phyloP scores from a whole-genome alignment of 345 rosid genomes.

The Citrus reticulata region DNA sequence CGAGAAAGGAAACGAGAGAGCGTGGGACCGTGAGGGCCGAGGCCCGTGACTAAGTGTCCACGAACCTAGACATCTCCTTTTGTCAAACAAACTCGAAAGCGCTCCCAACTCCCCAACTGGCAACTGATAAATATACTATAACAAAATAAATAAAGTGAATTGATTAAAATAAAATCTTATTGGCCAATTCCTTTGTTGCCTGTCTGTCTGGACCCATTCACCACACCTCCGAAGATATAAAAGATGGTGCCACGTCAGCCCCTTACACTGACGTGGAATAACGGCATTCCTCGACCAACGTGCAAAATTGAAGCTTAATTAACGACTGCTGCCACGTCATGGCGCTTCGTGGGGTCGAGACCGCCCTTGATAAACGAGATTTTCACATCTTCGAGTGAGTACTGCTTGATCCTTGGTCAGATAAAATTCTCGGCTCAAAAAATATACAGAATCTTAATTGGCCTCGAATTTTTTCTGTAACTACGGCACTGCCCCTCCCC shows the following conservation, averaged over 20 bases:
- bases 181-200: not conserved
- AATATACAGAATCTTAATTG: not conserved
- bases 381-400: not conserved
- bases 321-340: not conserved
- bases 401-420: not conserved
- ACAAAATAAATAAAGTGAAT: not conserved
- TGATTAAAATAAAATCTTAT: not conserved
- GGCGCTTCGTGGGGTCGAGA: not conserved
- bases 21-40: conserved; percentile 16
- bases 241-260: conserved; percentile 19
- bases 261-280: conserved; percentile 17
- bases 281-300: conserved; percentile 14
- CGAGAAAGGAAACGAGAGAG: conserved; percentile 7
- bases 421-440: not conserved
- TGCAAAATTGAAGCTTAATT: not conserved
- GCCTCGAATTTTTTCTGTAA: not conserved
- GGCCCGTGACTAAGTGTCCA: conserved; percentile 30
- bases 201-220: not conserved
- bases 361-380: not conserved
- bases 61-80: conserved; percentile 29
- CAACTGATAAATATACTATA: not conserved
- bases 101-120: not conserved
- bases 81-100: not conserved
- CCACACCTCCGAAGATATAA: no score
- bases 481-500: not conserved